Base-by-base conservation (phyloP, 208 protist species). In the Tritrichomonas foetus region DNA sequence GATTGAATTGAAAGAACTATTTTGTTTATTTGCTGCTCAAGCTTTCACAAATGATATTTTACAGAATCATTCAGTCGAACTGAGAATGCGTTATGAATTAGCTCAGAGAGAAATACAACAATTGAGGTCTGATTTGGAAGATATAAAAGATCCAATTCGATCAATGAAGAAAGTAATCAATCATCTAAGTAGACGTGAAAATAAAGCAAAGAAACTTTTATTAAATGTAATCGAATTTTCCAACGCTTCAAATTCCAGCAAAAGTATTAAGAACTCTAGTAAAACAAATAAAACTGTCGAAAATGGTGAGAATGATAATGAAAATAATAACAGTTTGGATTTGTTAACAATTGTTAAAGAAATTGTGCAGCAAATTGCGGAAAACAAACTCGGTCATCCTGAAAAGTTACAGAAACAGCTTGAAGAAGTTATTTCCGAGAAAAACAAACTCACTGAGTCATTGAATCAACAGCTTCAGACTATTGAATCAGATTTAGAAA, bases 1-100 rank as follows among this genome's bases (percentile, higher is more conserved):
- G 0, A 25, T 27, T 44, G 47, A 53, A 33, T 57, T 89, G 1
- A 33, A 47, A 5, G 78, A 89, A 47, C 27, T 89, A 39, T 89
- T 89, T 33, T 44, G 41, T 27, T 33, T 89, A 14, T 89, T 57
- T 89, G 41, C 78, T 33, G 78, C 78, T 0, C 78, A 89, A 57
- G 25, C 47, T 33, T 89, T 89, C 36, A 33, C 47, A 16, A 89
- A 89, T 57, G 44, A 44, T 33, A 44, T 89, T 39, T n/a, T 89
- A 13, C 78, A 89, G 41, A 89, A 89, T 61, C 78, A 89, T 16
- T 53, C 41, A 5, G 47, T 89, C 39, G 78, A 89, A 89, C 22
- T 89, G 33, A 5, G 78, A 33, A 53, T 36, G 30, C 33, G 47
- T 39, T 89, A 89, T 36, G 78, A 89, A 39, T 41, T 57, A 39